Base-by-base conservation (phyloP, 2,329 filamentous ascomycete genomes). In the Xylaria sp. region DNA sequence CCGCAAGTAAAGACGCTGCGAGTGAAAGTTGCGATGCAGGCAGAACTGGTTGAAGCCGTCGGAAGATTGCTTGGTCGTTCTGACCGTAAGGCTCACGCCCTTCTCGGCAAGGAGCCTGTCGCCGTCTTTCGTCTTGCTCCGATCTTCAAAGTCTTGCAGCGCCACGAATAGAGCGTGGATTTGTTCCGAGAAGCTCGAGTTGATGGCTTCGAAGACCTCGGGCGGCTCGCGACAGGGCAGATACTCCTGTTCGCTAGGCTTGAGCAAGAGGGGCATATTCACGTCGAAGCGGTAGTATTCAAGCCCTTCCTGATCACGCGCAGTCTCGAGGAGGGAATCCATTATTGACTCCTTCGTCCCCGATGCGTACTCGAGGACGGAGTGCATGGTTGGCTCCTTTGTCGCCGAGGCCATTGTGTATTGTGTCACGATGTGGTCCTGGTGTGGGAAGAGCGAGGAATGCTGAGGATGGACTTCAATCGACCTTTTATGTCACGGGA, bases 11-110 rank as follows among this genome's bases (percentile, higher is more conserved):
- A 60, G 59, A 46, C 57, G 60, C 47, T 54, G 48, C 30, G 58
- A 64, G 55, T 63, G 61, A 42, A 59, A 61, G 10, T 53, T 57
- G 47, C 61, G 59, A 48, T 63, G 61, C 19, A 55, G 47, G 47
- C 61, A 63, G 47, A 42, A 42, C 9, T 9, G 13, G 9, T 9
- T 9, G 13, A 18, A 50, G 23, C 16, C 4, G 47, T 50, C 47
- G 47, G 16, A 50, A 16, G 47, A 50, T 30, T 50, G 47, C 10
- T 10, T 50, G 47, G 7, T 9, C 9, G 37, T 42, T 13, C 37
- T 42, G 37, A 42, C 13, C 9, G 37, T 42, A 42, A 42, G 37
- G 9, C 9, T 42, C 37, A 42, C 9, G 37, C 37, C 9, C 9
- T 42, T 13, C 9, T 42, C 13, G 37, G 9, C 37, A 42, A 42